Evolutionary conservation across 2,329 filamentous ascomycete genomes (phyloP).

Genomic region (Magnaporthales sp.): DNA sequence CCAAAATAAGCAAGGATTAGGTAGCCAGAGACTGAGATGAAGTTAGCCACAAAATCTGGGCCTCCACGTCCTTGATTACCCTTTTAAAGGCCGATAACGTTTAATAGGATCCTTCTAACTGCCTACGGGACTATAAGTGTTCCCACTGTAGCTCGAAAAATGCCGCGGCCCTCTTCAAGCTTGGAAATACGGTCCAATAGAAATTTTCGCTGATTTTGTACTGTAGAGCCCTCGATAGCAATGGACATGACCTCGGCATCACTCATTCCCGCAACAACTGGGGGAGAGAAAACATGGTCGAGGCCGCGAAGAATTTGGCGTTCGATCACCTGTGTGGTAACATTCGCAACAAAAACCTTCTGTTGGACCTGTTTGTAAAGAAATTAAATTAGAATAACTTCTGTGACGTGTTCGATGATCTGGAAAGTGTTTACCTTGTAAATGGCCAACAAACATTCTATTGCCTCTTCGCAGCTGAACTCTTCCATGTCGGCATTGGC

Average conservation of each 20-base stretch:
- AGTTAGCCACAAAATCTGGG: neutral
- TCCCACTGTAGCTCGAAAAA: neutral
- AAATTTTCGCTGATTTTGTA: neutral
- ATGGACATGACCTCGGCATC: neutral
- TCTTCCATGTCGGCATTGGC: neutral
- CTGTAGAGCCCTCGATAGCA: neutral
- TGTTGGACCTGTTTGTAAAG: neutral
- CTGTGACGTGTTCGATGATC: neutral
- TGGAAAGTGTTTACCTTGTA: neutral
- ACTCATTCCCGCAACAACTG: neutral
- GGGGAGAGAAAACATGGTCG: neutral
- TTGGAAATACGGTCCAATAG: constrained; percentile 1
- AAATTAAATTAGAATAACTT: neutral
- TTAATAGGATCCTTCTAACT: neutral
- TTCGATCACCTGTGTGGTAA: neutral
- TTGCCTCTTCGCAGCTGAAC: neutral
- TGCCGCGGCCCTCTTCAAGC: neutral
- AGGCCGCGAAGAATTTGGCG: constrained; percentile 2
- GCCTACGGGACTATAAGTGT: neutral
- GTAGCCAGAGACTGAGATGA: neutral
- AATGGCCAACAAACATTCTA: neutral
- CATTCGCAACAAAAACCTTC: neutral
- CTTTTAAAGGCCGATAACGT: neutral
- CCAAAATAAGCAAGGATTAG: neutral
- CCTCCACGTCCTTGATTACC: neutral